A percentile compares a stretch with the other conserved stretches of the same genome.
phyloP scores from a whole-genome alignment of 495 filamentous ascomycete species.

The Neurospora sp. region DNA sequence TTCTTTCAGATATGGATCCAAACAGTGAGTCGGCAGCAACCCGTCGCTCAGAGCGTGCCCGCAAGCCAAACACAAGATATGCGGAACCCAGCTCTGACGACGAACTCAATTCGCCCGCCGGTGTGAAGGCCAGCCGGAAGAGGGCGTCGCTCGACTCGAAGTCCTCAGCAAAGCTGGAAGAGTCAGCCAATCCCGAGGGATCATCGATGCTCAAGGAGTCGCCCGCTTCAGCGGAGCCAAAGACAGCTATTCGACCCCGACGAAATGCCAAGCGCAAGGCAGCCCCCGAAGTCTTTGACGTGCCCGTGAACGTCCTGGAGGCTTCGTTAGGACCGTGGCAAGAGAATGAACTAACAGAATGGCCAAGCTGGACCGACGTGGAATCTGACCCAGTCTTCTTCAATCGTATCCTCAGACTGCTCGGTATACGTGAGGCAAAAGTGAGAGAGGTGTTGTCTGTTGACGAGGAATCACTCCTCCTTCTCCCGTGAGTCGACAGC shows the following conservation, averaged over 20 bases:
- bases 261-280: conserved; percentile 32
- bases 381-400: conserved; percentile 91
- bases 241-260: conserved; percentile 5
- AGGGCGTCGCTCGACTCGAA: background rate
- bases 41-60: conserved; percentile 27
- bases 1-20: background rate
- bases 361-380: conserved; percentile 71
- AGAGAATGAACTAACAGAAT: conserved; percentile 33
- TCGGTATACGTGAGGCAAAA: conserved; percentile 64
- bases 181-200: background rate
- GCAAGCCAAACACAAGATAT: conserved; percentile 18
- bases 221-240: background rate
- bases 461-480: conserved; percentile 56
- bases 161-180: background rate
- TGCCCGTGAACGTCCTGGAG: conserved; percentile 26
- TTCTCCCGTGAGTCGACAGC: conserved; percentile 45
- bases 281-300: conserved; percentile 18
- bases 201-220: background rate
- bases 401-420: conserved; percentile 68
- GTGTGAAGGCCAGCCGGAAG: background rate
- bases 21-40: background rate
- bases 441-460: conserved; percentile 71
- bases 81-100: conserved; percentile 11
- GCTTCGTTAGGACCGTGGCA: conserved; percentile 26
- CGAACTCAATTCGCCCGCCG: conserved; percentile 1